These are phyloP conservation scores for Apiospora rasikravindrae DNA, from an alignment of 2,329 filamentous ascomycete genomes.

Conservation along the genomic window DNA sequence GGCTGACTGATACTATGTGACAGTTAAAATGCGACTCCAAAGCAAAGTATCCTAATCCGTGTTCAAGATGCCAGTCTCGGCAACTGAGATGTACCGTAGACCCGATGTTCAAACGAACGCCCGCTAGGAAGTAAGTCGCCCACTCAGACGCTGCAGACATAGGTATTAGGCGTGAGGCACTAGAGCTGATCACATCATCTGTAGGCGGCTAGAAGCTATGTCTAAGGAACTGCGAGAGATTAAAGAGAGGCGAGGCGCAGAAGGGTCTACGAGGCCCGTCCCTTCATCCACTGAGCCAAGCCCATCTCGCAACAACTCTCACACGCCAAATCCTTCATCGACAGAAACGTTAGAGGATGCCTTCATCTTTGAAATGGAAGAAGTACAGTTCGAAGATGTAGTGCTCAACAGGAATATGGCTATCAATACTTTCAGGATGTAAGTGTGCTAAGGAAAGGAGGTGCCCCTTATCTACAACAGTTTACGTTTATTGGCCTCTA, in stretches of 20 bases:
- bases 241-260: conserved; percentile 31
- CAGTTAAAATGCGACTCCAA: conserved; percentile 41
- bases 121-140: conserved; percentile 37
- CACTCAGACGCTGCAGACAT: neutral
- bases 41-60: conserved; percentile 38
- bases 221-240: conserved; percentile 40
- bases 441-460: conserved; percentile 10
- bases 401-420: conserved; percentile 28
- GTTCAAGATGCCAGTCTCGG: conserved; percentile 36
- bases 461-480: neutral
- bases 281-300: conserved; percentile 31
- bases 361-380: conserved; percentile 31
- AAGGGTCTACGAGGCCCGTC: conserved; percentile 22
- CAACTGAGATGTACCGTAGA: conserved; percentile 37
- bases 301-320: conserved; percentile 29
- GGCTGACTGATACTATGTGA: neutral
- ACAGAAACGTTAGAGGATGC: conserved; percentile 28
- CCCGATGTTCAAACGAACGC: conserved; percentile 38
- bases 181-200: neutral
- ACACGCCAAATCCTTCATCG: conserved; percentile 24
- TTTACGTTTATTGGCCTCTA: neutral
- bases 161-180: no score
- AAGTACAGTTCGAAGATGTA: conserved; percentile 29
- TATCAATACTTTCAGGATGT: conserved; percentile 33
- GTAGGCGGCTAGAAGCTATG: conserved; percentile 39